Percentiles rank a stretch among this genome's conserved stretches.
Evolutionary conservation across 495 filamentous ascomycete genomes (phyloP).

Genomic region (Amphirosellinia nigrospora): DNA sequence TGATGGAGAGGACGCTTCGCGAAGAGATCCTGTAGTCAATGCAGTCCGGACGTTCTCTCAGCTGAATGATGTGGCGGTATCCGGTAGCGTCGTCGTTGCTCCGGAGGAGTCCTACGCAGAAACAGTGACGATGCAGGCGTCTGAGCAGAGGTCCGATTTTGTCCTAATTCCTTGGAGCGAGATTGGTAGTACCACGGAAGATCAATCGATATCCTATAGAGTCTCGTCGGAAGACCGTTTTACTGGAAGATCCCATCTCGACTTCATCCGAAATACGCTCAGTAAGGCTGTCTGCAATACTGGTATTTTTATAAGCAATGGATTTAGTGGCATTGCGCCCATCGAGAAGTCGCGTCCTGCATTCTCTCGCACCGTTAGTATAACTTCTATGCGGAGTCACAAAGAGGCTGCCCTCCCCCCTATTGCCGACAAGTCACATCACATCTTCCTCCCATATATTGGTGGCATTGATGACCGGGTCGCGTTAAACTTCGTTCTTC

Average conservation of each 20-base stretch:
- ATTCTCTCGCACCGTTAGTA: slow-evolving; percentile 58
- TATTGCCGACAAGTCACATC: slow-evolving; percentile 72
- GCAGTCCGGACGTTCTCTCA: slow-evolving; percentile 88
- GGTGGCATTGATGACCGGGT: slow-evolving; percentile 85
- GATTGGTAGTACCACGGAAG: slow-evolving; percentile 73
- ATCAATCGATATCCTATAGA: slow-evolving; percentile 49
- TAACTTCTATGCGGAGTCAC: slow-evolving; percentile 62
- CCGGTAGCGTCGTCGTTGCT: slow-evolving; percentile 77
- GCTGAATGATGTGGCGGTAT: slow-evolving; percentile 82
- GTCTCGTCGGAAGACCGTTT: slow-evolving; percentile 55
- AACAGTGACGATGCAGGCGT: slow-evolving; percentile 69
- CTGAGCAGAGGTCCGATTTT: slow-evolving; percentile 74
- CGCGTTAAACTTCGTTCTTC: slow-evolving; percentile 80
- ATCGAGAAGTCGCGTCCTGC: slow-evolving; percentile 43
- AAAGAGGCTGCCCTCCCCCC: slow-evolving; percentile 53
- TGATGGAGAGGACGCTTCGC: slow-evolving; percentile 75
- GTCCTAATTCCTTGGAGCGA: slow-evolving; percentile 92
- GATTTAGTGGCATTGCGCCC: slow-evolving; percentile 61
- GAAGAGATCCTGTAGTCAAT: slow-evolving; percentile 87
- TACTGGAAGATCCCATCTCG: slow-evolving; percentile 60
- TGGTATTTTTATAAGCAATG: slow-evolving; percentile 84
- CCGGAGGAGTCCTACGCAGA: slow-evolving; percentile 81
- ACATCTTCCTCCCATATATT: slow-evolving; percentile 87
- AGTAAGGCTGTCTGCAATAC: slow-evolving; percentile 66
- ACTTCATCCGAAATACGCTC: slow-evolving; percentile 71